A percentile compares a stretch with the other conserved stretches of the same genome.
These are phyloP conservation scores for Aspergillus costaricaensis DNA, from an alignment of 2,329 filamentous ascomycete genomes.

Conservation along the genomic window DNA sequence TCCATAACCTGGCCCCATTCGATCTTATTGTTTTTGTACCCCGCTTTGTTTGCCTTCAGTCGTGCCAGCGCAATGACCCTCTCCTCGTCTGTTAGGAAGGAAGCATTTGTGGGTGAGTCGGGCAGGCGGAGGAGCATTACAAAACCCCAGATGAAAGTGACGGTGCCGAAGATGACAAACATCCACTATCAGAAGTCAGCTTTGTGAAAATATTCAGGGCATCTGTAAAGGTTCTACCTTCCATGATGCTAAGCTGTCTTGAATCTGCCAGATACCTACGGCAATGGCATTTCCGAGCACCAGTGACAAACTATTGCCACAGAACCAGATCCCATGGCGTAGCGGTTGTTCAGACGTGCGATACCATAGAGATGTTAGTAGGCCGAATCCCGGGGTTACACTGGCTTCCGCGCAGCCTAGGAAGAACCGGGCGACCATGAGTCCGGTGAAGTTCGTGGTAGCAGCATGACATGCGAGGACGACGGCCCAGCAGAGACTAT, in stretches of 20 bases:
- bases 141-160: conserved; percentile 28
- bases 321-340: conserved; percentile 35
- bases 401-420: conserved; percentile 46
- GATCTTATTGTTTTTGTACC: conserved; percentile 43
- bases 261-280: conserved; percentile 30
- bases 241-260: conserved; percentile 23
- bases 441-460: conserved; percentile 39
- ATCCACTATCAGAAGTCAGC: conserved; percentile 17
- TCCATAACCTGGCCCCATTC: conserved; percentile 40
- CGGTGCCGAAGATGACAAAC: conserved; percentile 30
- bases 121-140: conserved; percentile 29
- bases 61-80: conserved; percentile 24
- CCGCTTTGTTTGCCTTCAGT: conserved; percentile 27
- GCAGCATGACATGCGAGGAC: conserved; percentile 38
- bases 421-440: conserved; percentile 47
- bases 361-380: conserved; percentile 39
- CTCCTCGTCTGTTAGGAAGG: conserved; percentile 28
- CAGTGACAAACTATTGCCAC: conserved; percentile 31
- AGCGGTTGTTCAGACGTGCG: conserved; percentile 33
- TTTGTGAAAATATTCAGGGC: neutral
- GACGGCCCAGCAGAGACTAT: conserved; percentile 33
- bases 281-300: conserved; percentile 30
- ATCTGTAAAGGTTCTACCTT: conserved; percentile 18
- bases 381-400: conserved; percentile 37
- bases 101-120: conserved; percentile 23